Evolutionary conservation across 1,284 basidiomycete genomes (phyloP).

Genomic region (Austroboletus sp.): DNA sequence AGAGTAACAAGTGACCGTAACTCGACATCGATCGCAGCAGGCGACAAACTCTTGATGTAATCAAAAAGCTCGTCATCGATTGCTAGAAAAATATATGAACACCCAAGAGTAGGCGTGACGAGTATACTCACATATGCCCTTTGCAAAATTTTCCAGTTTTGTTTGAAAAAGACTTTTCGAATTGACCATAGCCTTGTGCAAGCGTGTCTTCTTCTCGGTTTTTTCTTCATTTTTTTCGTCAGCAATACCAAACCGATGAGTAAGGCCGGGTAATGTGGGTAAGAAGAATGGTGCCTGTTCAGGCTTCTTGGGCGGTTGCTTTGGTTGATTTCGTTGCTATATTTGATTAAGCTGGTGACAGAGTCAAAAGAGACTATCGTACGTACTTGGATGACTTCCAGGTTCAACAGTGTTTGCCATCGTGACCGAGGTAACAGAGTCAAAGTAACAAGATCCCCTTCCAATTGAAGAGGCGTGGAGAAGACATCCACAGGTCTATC

Average conservation of each 20-base stretch:
- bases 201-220: slow-evolving; percentile 43
- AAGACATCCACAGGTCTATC: slow-evolving; percentile 64
- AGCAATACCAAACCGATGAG: slow-evolving; percentile 64
- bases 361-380: slow-evolving; percentile 1
- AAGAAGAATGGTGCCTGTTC: slow-evolving; percentile 97
- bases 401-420: slow-evolving; percentile 94
- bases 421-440: slow-evolving; percentile 86
- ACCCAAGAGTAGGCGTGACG: not conserved
- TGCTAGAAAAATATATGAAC: slow-evolving; percentile 7
- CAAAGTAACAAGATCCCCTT: slow-evolving; percentile 82
- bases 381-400: slow-evolving; percentile 86
- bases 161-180: slow-evolving; percentile 72
- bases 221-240: slow-evolving; percentile 39
- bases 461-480: slow-evolving; percentile 78
- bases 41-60: slow-evolving; percentile 81
- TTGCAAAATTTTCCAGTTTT: slow-evolving; percentile 53
- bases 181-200: slow-evolving; percentile 50
- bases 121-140: slow-evolving; percentile 59
- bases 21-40: slow-evolving; percentile 87
- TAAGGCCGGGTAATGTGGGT: slow-evolving; percentile 80
- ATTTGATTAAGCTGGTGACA: slow-evolving; percentile 3
- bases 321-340: slow-evolving; percentile 92
- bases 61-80: slow-evolving; percentile 77
- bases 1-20: slow-evolving; percentile 73
- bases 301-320: slow-evolving; percentile 88